Evolutionary conservation across 2,329 filamentous ascomycete genomes (phyloP).

Genomic region (Neurospora sp.): DNA sequence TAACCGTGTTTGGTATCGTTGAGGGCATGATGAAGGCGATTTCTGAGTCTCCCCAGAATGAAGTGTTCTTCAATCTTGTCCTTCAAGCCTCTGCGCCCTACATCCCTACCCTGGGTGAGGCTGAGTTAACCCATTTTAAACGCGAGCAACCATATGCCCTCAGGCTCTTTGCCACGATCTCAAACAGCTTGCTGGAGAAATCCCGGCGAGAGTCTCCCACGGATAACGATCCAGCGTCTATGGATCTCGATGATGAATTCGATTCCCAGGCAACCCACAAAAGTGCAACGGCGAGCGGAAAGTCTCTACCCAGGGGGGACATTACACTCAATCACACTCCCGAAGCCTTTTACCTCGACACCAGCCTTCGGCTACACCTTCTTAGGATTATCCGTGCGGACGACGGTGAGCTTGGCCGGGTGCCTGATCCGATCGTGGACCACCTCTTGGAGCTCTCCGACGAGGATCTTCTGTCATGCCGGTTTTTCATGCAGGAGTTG

Average conservation of each 20-base stretch:
- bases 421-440: constrained; percentile 42
- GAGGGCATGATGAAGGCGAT: constrained; percentile 32
- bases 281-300: constrained; percentile 25
- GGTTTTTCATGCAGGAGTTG: constrained; percentile 39
- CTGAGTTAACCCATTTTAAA: constrained; percentile 28
- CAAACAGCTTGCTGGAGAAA: constrained; percentile 23
- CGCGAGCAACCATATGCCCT: constrained; percentile 32
- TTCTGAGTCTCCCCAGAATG: constrained; percentile 34
- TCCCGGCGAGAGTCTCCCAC: constrained; percentile 23
- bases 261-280: constrained; percentile 47
- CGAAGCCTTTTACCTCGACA: constrained; percentile 38
- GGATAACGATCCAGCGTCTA: constrained; percentile 36
- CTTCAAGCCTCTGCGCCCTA: constrained; percentile 34
- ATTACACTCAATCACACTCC: constrained; percentile 31
- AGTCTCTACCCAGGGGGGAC: constrained; percentile 38
- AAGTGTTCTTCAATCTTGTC: constrained; percentile 35
- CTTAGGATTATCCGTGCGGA: constrained; percentile 34
- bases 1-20: constrained; percentile 30
- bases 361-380: constrained; percentile 35
- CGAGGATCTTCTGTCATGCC: constrained; percentile 45
- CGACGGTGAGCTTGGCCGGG: constrained; percentile 33
- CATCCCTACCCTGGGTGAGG: constrained; percentile 34
- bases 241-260: constrained; percentile 60
- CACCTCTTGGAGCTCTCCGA: constrained; percentile 38
- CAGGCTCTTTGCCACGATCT: constrained; percentile 32